Base-by-base conservation (phyloP, 371 early-diverging fungal genomes). In the Funneliformis caledonium region DNA sequence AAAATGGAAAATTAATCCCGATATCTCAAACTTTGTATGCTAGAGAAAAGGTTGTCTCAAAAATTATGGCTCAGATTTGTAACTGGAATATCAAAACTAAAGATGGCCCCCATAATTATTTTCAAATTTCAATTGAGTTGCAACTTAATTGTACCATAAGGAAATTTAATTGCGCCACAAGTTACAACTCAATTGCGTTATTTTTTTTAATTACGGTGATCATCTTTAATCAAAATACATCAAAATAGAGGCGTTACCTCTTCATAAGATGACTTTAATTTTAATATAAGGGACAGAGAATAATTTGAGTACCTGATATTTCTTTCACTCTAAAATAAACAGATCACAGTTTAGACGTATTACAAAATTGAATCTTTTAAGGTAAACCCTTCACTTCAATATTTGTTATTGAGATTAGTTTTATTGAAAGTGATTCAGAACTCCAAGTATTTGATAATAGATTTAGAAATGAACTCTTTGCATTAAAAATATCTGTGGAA, bases 71-170 rank as follows among this genome's bases (percentile, higher is more conserved):
- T 19, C 73, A 80, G 22, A 31, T 80, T 19, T n/a, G 16, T 37
- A 73, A 80, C 62, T 80, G 80, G 80, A 73, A 73, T 33, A 47
- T 70, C 22, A n/a, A n/a, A n/a, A n/a, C n/a, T n/a, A n/a, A n/a
- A n/a, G n/a, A n/a, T n/a, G n/a, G n/a, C n/a, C n/a, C n/a, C n/a
- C n/a, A n/a, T n/a, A n/a, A n/a, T n/a, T n/a, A n/a, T n/a, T n/a
- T n/a, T n/a, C n/a, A n/a, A n/a, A n/a, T n/a, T n/a, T n/a, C n/a
- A n/a, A n/a, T n/a, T n/a, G n/a, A n/a, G n/a, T n/a, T n/a, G n/a
- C n/a, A n/a, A n/a, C n/a, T n/a, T n/a, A n/a, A n/a, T n/a, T n/a
- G n/a, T n/a, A n/a, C n/a, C n/a, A n/a, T n/a, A n/a, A n/a, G n/a
- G n/a, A n/a, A n/a, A n/a, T n/a, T n/a, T n/a, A n/a, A n/a, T n/a